These are phyloP conservation scores for Paramecium sonneborni DNA, from an alignment of 73 alveolate species.

Conservation along the genomic window DNA sequence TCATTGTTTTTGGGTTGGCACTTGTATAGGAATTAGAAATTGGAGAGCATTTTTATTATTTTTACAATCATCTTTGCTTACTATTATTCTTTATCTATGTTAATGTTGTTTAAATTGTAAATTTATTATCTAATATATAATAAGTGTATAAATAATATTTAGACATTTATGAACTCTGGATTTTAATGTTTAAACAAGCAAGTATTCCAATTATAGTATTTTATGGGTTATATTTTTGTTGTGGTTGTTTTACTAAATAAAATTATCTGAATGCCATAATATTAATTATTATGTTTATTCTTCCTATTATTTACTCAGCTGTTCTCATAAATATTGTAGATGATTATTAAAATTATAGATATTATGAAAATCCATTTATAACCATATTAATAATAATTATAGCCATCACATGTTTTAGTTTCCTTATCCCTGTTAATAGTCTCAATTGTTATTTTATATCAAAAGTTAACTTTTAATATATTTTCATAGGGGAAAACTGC, in stretches of 20 bases:
- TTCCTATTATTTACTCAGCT: constrained; percentile 1
- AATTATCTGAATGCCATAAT: neutral
- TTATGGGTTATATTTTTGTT: neutral
- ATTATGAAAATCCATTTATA: constrained; percentile 36
- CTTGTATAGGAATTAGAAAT: constrained; percentile 62
- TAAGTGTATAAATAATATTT: neutral
- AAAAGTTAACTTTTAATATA: neutral
- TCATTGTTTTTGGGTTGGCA: constrained; percentile 69
- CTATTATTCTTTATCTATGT: neutral
- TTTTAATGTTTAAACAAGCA: neutral
- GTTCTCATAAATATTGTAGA: neutral
- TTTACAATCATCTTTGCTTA: neutral
- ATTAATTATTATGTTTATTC: neutral
- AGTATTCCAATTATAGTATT: neutral
- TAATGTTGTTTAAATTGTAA: neutral
- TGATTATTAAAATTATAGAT: neutral
- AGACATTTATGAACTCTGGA: neutral
- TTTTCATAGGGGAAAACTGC: neutral
- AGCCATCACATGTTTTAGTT: neutral
- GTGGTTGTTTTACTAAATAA: neutral
- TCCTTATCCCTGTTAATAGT: neutral
- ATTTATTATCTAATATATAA: too few species aligned
- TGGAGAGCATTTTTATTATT: constrained; percentile 47
- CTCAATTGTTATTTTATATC: neutral
- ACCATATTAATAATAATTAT: neutral